These are phyloP conservation scores for Dryadomyces quercus-mongolicae DNA, from an alignment of 2,329 filamentous ascomycete species.

Conservation along the genomic window DNA sequence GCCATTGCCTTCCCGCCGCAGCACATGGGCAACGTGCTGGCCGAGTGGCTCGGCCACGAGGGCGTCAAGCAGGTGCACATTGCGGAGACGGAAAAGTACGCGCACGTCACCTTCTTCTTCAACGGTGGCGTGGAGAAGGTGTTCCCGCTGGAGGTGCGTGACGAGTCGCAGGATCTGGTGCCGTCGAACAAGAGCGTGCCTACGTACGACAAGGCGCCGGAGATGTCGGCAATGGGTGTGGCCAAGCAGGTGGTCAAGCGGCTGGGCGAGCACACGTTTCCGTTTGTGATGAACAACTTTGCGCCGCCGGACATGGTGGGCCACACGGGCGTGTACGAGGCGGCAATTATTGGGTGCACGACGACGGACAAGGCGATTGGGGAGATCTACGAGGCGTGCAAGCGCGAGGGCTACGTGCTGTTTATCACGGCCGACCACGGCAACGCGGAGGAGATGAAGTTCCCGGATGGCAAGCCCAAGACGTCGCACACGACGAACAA, in stretches of 20 bases:
- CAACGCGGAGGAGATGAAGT: constrained; percentile 99
- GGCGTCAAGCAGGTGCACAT: constrained; percentile 87
- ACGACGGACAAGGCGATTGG: constrained; percentile 92
- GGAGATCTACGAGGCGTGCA: constrained; percentile 84
- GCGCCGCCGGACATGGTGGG: constrained; percentile 98
- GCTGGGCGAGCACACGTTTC: constrained; percentile 72
- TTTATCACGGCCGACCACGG: constrained; percentile 97
- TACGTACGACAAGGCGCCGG: constrained; percentile 88
- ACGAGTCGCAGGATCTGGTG: constrained; percentile 67
- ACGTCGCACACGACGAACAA: constrained; percentile 97
- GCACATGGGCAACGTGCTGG: constrained; percentile 94
- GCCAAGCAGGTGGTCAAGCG: constrained; percentile 84
- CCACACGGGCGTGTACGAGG: constrained; percentile 94
- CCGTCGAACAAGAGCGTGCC: constrained; percentile 81
- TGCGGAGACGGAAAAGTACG: constrained; percentile 98
- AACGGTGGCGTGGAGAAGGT: constrained; percentile 97
- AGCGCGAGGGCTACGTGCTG: constrained; percentile 81
- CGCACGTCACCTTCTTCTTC: constrained; percentile 99
- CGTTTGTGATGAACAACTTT: constrained; percentile 99
- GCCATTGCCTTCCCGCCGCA: constrained; percentile 87
- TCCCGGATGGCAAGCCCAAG: constrained; percentile 88
- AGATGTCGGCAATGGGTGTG: constrained; percentile 89
- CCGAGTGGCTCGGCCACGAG: constrained; percentile 90
- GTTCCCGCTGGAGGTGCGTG: constrained; percentile 81
- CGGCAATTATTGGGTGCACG: constrained; percentile 71